Evolutionary conservation across 176 grass and related monocot species (phyloP).

Genomic region (Thinopyrum elongatum): DNA sequence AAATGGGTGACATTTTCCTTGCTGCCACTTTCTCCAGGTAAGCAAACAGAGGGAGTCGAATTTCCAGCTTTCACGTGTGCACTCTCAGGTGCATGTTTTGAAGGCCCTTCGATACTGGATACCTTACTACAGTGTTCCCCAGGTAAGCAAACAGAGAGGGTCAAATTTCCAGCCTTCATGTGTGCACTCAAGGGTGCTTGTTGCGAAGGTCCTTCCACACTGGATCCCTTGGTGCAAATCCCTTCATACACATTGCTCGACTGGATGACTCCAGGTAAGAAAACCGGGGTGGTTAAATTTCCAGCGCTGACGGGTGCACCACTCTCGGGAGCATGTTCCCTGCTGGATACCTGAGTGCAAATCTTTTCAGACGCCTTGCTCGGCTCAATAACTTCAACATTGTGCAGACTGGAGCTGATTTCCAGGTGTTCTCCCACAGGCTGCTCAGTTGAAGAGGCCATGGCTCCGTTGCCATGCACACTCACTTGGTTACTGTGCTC

Average conservation of each 20-base stretch:
- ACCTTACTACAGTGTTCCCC: background rate
- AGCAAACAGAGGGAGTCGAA: background rate
- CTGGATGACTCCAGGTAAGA: constrained; percentile 12
- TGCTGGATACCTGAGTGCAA: background rate
- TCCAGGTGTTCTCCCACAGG: constrained; percentile 5
- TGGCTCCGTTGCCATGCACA: background rate
- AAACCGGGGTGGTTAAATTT: constrained; percentile 2
- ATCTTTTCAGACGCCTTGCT: background rate
- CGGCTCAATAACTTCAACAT: constrained; percentile 10
- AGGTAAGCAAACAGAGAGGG: constrained; percentile 16
- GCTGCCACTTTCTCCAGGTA: constrained; percentile 17
- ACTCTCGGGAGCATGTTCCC: background rate
- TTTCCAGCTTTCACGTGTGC: constrained; percentile 18
- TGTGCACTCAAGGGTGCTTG: background rate
- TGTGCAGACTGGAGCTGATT: constrained; percentile 18
- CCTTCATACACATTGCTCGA: background rate
- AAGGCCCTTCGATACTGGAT: constrained; percentile 30
- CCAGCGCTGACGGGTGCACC: background rate
- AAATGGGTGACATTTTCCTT: constrained; percentile 26
- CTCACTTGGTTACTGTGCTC: constrained; percentile 29
- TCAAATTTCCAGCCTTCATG: constrained; percentile 20
- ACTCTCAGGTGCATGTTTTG: constrained; percentile 14
- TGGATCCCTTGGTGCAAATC: background rate
- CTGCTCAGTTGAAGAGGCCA: constrained; percentile 21
- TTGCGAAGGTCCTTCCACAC: constrained; percentile 28